Base-by-base conservation (phyloP, 2,329 filamentous ascomycete species). In the Calonectria ilicicola region DNA sequence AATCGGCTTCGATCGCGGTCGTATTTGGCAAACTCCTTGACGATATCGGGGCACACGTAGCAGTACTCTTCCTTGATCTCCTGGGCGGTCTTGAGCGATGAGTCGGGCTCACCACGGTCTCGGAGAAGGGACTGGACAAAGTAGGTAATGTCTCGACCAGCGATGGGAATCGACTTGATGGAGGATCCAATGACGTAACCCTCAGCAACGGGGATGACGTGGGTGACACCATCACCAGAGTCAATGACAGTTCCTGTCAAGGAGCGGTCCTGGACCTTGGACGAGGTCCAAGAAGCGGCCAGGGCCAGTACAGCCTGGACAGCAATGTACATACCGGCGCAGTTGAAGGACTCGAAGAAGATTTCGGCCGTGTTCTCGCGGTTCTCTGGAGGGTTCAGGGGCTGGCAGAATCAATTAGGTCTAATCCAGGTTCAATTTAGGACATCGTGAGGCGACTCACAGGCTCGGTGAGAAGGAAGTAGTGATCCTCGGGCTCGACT, bases 291-390 rank as follows among this genome's bases (percentile, higher is more conserved):
- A 10, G 97, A 98, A 23, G 97, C 97, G 53, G 97, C 97, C 56
- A 99, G 91, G 19, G 97, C 97, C 69, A 99, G 93, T 26, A 99
- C 97, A 38, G 97, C 97, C 86, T 99, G 97, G 17, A 99, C 97
- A 58, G 97, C 97, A 83, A 99, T 99, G 86, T 99, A 99, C 77
- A 99, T 93, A 86, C 97, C 97, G 71, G 97, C 96, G 85, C 97
- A 98, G 87, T 99, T 99, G 90, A 99, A 99, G 4, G 97, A 98
- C 84, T 99, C 97, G 87, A 99, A 99, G 92, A 99, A 98, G 86
- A 99, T 99, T 85, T 99, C 97, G 84, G 97, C 97, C 29, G 97
- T 98, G 84, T 98, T 98, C 86, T 99, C 97, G 82, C 97, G 95
- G 86, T 99, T 98, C 87, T 99, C 97, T 32, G 97, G 97, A 42